A percentile compares a stretch with the other conserved stretches of the same genome.
Conservation (phyloP, 768 basidiomycete genomes). For the Tubosaeta sp. region DNA sequence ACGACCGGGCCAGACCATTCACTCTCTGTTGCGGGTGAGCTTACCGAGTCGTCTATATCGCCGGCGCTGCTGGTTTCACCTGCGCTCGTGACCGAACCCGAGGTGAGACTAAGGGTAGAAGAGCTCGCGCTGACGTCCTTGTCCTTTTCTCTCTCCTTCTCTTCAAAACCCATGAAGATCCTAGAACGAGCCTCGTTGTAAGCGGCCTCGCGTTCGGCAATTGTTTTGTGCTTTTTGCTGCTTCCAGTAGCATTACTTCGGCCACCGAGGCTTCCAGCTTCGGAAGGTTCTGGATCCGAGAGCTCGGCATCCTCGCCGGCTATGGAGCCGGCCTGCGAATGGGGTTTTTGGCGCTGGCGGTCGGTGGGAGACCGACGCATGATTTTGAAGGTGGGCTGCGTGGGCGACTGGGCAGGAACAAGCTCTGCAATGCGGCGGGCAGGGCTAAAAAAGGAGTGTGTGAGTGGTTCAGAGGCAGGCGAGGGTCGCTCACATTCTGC, state of each 20-base stretch:
- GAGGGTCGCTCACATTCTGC: slow-evolving; percentile 60
- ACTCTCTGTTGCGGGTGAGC: slow-evolving; percentile 75
- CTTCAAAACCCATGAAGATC: slow-evolving; percentile 82
- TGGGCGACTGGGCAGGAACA: slow-evolving; percentile 65
- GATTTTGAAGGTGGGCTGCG: slow-evolving; percentile 82
- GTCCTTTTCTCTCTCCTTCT: slow-evolving; percentile 60
- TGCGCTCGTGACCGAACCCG: slow-evolving; percentile 57
- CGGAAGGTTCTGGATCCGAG: slow-evolving; percentile 77
- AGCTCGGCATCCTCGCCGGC: slow-evolving; percentile 71
- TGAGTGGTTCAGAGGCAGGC: slow-evolving; percentile 2
- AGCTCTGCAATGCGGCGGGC: slow-evolving; percentile 66
- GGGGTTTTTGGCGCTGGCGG: slow-evolving; percentile 50
- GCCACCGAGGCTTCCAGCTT: slow-evolving; percentile 71
- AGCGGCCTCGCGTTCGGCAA: slow-evolving; percentile 85
- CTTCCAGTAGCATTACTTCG: slow-evolving; percentile 60
- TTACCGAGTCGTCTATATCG: slow-evolving; percentile 64
- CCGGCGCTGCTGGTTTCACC: slow-evolving; percentile 57
- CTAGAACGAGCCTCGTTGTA: slow-evolving; percentile 82
- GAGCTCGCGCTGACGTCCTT: slow-evolving; percentile 76
- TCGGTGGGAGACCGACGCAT: slow-evolving; percentile 67
- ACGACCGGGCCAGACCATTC: slow-evolving; percentile 66
- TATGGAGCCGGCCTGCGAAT: slow-evolving; percentile 71
- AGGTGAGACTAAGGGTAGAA: slow-evolving; percentile 66
- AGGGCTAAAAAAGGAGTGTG: slow-evolving; percentile 46
- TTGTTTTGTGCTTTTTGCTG: slow-evolving; percentile 69